Base-by-base conservation (phyloP, 768 basidiomycete species). In the Fistulinella prunicolor region DNA sequence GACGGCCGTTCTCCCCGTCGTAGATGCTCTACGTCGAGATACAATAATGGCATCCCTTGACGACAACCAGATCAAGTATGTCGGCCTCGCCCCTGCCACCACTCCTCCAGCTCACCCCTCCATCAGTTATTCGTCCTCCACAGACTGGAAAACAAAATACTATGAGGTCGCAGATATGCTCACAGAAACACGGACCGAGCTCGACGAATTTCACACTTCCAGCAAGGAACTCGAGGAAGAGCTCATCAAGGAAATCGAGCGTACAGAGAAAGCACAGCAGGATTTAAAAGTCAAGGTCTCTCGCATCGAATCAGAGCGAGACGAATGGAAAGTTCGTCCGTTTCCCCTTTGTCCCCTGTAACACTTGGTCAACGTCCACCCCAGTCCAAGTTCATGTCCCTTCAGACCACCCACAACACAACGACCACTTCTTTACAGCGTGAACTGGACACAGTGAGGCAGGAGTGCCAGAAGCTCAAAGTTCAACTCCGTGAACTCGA, bases 151-250 rank as follows among this genome's bases (percentile, higher is more conserved):
- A 54, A 67, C 77, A 54, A 89, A 88, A 66, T 89, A 88, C 65
- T 78, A 83, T 68, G 88, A 89, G 69, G 85, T 87, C 44, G 81
- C 84, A 42, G 86, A 91, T 53, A 89, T 92, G 81, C 77, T 94
- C 55, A 65, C 82, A 26, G 89, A 93, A 67, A 91, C 92, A 28
- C 81, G 86, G 50, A 75, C 82, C 10, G 92, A 94, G 68, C 83
- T 95, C 42, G 83, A 87, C 62, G 88, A 94, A 60, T 92, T 92
- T 65, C 86, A 91, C 60, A 76, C 83, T 57, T 84, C 88, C 53
- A 86, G 88, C 73, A 91, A 88, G 69, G 92, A 94, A 56, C 80
- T 95, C 29, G 93, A 95, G 70, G 88, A 92, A 48, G 95, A 97
- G 69, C 71, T 97, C 56, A 93, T 94, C 76, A 79, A 79, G 53